Base-by-base conservation (phyloP, 1,139 yeast species). In the Geotrichum carabidarum region DNA sequence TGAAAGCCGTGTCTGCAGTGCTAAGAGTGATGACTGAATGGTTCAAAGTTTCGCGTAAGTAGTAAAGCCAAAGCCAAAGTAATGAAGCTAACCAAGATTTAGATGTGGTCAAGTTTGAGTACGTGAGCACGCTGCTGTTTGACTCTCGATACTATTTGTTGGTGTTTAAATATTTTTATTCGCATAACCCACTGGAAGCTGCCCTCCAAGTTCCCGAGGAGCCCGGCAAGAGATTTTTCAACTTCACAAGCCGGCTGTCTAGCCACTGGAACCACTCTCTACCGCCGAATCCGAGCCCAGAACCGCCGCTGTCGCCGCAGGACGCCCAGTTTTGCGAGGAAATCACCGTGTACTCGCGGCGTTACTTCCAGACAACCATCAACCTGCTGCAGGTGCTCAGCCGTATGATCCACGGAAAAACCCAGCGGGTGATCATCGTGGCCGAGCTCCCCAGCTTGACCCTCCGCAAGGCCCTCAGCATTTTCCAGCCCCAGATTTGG, bases 81-180 rank as follows among this genome's bases (percentile, higher is more conserved):
- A 11, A 38, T 32, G 4, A 12, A 12, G 12, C 14, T 46, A 12
- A 12, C 35, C 22, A 22, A 43, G 31, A 12, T 18, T 34, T 22
- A 50, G 68, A 93, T 68, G 73, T 89, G 1, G 69, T 90, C 61
- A 91, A 91, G 67, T 83, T 78, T 65, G 95, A 90, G 67, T 87
- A 84, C 65, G 71, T 93, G n/a, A 71, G 85, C 1, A 79, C 89
- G 0, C 67, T 93, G 31, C 67, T 93, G 42, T 86, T 86, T 68
- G 99, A 94, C 67, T 79, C 84, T 8, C 80, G 82, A 54, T 82
- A 75, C 62, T 78, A 83, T 57, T 71, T 76, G 14, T 69, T 76
- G 52, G 74, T 71, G 41, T 73, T 62, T 59, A 73, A 67, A 45
- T 75, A 63, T 59, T 72, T 68, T 49, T 71, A 65, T 63, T 65